Conservation (phyloP, 208 protist genomes). For the Acanthamoeba royreba region DNA sequence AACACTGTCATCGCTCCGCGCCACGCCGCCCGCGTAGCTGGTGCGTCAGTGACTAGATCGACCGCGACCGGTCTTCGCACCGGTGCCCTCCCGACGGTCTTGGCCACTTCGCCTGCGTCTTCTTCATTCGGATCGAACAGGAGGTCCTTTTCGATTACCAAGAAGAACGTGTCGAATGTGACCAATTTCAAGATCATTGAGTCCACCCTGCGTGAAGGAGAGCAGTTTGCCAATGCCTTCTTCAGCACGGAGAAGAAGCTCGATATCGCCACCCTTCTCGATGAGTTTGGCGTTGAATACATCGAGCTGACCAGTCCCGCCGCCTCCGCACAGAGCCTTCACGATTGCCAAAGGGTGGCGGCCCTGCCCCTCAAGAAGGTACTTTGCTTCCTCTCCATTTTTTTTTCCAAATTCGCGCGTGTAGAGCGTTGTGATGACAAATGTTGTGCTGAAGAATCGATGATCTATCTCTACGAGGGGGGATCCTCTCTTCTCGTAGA, state of each 20-base stretch:
- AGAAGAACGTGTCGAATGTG: conserved; percentile 17
- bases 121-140: no score
- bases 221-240: conserved; percentile 72
- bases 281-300: conserved; percentile 73
- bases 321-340: conserved; percentile 56
- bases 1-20: no score
- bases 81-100: not conserved
- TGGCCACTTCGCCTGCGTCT: no score
- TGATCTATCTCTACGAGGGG: no score
- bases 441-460: not conserved
- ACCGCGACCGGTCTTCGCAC: not conserved
- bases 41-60: not conserved
- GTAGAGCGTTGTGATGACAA: not conserved
- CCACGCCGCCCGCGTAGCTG: not conserved
- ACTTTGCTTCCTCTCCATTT: not conserved
- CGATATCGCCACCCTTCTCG: conserved; percentile 69
- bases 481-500: no score
- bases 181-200: conserved; percentile 77
- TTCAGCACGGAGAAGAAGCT: conserved; percentile 70
- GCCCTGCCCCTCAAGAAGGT: conserved; percentile 1
- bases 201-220: conserved; percentile 75
- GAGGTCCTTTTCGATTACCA: not conserved
- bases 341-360: conserved; percentile 54
- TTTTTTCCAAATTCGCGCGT: not conserved
- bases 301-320: conserved; percentile 70